Conservation (phyloP, 176 grass and related monocot species). For the Zizania latifolia region DNA sequence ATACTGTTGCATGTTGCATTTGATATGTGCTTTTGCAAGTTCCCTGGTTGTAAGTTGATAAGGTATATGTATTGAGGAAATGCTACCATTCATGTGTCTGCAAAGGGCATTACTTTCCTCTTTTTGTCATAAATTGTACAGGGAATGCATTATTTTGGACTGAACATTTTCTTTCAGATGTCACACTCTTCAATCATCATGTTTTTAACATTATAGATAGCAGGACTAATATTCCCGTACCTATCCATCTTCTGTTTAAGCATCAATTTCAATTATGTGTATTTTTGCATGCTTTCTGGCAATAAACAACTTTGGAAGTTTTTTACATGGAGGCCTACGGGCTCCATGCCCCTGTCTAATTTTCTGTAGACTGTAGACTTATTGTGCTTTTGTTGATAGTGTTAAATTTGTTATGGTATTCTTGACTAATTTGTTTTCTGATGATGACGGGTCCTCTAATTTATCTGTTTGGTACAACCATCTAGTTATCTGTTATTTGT, state of each 20-base stretch:
- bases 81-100: background rate
- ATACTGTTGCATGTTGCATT: background rate
- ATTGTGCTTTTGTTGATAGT: background rate
- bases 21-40: slow-evolving; percentile 2
- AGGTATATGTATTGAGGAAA: background rate
- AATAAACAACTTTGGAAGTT: background rate
- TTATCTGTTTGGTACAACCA: background rate
- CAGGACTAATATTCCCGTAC: background rate
- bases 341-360: background rate
- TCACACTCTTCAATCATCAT: background rate
- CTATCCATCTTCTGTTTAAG: background rate
- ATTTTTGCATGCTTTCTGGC: background rate
- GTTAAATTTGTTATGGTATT: background rate
- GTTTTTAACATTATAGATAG: background rate
- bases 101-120: background rate
- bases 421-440: background rate
- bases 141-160: background rate
- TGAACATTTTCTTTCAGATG: background rate
- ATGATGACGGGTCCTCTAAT: background rate
- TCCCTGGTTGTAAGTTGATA: background rate
- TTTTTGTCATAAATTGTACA: slow-evolving; percentile 1
- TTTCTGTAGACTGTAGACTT: background rate
- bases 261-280: background rate
- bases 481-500: background rate
- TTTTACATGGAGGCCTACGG: background rate